phyloP scores from a whole-genome alignment of 1,284 basidiomycete species.

The Ceratobasidium sp. region DNA sequence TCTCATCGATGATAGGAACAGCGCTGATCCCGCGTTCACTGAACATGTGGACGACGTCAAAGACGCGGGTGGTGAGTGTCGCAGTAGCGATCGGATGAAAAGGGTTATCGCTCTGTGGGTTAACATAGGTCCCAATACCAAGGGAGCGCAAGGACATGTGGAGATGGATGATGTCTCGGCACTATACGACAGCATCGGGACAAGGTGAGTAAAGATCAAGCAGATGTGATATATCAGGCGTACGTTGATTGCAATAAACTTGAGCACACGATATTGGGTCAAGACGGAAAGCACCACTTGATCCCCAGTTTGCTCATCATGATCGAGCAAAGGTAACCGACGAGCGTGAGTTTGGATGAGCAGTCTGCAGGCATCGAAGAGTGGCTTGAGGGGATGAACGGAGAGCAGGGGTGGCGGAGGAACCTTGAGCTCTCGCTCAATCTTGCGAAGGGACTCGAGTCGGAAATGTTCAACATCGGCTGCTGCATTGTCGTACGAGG shows the following conservation, averaged over 20 bases:
- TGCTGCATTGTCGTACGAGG: slow-evolving; percentile 85
- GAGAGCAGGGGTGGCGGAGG: slow-evolving; percentile 89
- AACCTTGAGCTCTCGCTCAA: slow-evolving; percentile 91
- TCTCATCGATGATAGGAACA: slow-evolving; percentile 93
- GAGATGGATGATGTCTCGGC: slow-evolving; percentile 75
- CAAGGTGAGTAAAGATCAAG: slow-evolving; percentile 18
- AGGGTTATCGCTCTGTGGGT: slow-evolving; percentile 62
- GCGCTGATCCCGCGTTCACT: slow-evolving; percentile 94
- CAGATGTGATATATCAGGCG: slow-evolving; percentile 49
- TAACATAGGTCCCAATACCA: slow-evolving; percentile 92
- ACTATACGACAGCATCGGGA: slow-evolving; percentile 59
- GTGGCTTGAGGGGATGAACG: slow-evolving; percentile 85
- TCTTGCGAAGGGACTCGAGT: slow-evolving; percentile 87
- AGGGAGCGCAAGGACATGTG: slow-evolving; percentile 83
- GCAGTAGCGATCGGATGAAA: slow-evolving; percentile 93
- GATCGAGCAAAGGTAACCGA: slow-evolving; percentile 90
- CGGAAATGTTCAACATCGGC: slow-evolving; percentile 94
- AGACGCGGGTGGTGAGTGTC: slow-evolving; percentile 89
- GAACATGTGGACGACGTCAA: slow-evolving; percentile 99
- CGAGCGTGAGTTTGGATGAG: slow-evolving; percentile 96
- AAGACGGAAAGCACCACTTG: slow-evolving; percentile 96
- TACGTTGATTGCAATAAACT: slow-evolving; percentile 98
- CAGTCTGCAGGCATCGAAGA: slow-evolving; percentile 89
- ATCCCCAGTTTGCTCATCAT: slow-evolving; percentile 91
- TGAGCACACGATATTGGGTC: slow-evolving; percentile 97